Base-by-base conservation (phyloP, 2,329 filamentous ascomycete genomes). In the Penicillium paneum region DNA sequence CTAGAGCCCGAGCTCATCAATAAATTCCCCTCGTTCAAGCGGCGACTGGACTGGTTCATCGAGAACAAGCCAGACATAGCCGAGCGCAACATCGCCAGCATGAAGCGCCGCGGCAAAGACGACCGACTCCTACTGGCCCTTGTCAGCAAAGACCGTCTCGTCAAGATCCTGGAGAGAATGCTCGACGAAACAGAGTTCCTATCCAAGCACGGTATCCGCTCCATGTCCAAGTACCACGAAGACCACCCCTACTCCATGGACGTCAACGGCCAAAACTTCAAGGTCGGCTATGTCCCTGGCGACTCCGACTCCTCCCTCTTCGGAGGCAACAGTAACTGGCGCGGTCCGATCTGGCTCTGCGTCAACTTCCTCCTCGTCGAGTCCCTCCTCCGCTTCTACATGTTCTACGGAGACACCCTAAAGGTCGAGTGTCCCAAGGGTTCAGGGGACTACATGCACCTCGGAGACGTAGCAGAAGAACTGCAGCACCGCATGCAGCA, bases 281-380 rank as follows among this genome's bases (percentile, higher is more conserved):
- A 86, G 54, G 93, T 97, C 38, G 83, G 86, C 64, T 97, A 97
- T 68, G 85, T 97, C 17, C 87, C 94, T 1, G 94, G 93, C n/a
- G 93, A 97, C 70, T 97, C 93, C 0, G 92, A 97, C 76, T 96
- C 90, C 67, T 90, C 91, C 3, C 82, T 97, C 5, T 97, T 97
- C 67, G 93, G 93, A 49, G 93, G 93, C 62, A 97, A 97, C 81
- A 96, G 91, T 73, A 97, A 97, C 75, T 97, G 93, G 93, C 85
- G 93, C 76, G 93, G 89, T 5, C 93, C 94, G 0, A 93, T 96
- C 64, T 97, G 93, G 93, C 81, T 97, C 45, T 94, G 91, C 59
- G 91, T 96, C 76, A 97, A 97, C 75, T 97, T 96, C 76, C 77
- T 97, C 49, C 82, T 97, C 13, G 88, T 97, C 38, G 93, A 97